Evolutionary conservation across 345 rosid genomes (phyloP).

Genomic region (Eutrema yunnanense): DNA sequence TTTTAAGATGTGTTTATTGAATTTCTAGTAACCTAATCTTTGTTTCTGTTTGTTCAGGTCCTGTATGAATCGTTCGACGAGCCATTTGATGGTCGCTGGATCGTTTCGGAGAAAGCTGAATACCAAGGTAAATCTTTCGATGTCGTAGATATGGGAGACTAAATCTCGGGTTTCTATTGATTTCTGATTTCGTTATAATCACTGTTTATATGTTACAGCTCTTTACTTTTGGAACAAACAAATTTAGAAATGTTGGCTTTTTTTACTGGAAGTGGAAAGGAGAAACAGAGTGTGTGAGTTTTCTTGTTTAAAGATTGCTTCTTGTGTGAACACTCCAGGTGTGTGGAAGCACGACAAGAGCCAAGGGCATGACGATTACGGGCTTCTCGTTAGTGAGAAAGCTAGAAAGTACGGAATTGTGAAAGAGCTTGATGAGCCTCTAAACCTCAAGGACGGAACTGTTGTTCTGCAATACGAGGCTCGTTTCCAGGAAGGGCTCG

Average conservation of each 20-base stretch:
- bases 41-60: constrained; percentile 26
- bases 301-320: background rate
- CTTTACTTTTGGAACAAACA: background rate
- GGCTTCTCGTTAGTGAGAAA: constrained; percentile 67
- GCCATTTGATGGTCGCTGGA: constrained; percentile 66
- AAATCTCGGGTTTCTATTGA: background rate
- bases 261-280: background rate
- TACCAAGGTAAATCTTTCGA: constrained; percentile 38
- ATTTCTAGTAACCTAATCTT: background rate
- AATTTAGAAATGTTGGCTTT: background rate
- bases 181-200: background rate
- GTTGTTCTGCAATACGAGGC: constrained; percentile 60
- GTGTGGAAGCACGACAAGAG: constrained; percentile 69
- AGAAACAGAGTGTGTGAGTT: background rate
- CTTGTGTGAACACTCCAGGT: constrained; percentile 31
- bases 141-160: background rate
- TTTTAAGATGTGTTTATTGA: background rate
- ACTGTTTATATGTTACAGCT: background rate
- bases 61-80: constrained; percentile 61
- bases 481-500: constrained; percentile 73
- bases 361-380: constrained; percentile 73
- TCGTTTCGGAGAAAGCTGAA: constrained; percentile 53
- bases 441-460: constrained; percentile 54
- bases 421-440: constrained; percentile 48
- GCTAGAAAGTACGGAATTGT: constrained; percentile 74